Percentiles rank a stretch among this genome's conserved stretches.
phyloP scores from a whole-genome alignment of 179 eudicot species.

The Nepenthes alata region DNA sequence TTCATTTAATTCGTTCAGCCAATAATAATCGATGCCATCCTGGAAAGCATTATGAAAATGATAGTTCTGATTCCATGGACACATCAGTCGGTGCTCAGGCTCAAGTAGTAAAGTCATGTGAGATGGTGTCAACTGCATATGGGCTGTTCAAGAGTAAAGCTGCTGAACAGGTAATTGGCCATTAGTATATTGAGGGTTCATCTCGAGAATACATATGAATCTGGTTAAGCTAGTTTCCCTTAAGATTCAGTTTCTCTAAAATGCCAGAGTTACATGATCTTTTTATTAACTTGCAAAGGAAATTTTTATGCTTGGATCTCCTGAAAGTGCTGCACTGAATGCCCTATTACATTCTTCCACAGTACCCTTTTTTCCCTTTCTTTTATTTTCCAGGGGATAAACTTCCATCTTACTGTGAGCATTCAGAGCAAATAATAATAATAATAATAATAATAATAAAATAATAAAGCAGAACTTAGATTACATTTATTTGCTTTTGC shows the following conservation, averaged over 20 bases:
- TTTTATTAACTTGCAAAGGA: no score
- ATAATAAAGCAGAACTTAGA: no score
- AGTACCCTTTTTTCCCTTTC: no score
- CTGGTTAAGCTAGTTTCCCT: background rate
- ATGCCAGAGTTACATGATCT: no score
- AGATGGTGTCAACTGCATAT: constrained; percentile 66
- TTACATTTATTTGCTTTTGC: no score
- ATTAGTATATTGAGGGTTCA: background rate
- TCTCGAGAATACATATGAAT: background rate
- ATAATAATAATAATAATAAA: no score
- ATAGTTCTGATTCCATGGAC: constrained; percentile 21
- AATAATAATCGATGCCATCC: constrained; percentile 22
- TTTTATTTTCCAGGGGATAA: no score
- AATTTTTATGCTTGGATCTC: no score
- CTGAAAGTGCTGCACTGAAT: no score
- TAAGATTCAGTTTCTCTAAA: background rate
- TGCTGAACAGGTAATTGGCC: constrained; percentile 59
- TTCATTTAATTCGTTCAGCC: constrained; percentile 61
- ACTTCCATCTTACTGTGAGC: no score
- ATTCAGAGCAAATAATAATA: no score
- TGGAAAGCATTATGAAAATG: constrained; percentile 25
- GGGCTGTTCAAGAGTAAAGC: constrained; percentile 85
- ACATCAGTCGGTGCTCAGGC: constrained; percentile 45
- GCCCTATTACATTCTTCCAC: no score
- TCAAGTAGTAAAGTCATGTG: constrained; percentile 65